Evolutionary conservation across 495 filamentous ascomycete species (phyloP).

Genomic region (Aspergillus carlsbadensis): DNA sequence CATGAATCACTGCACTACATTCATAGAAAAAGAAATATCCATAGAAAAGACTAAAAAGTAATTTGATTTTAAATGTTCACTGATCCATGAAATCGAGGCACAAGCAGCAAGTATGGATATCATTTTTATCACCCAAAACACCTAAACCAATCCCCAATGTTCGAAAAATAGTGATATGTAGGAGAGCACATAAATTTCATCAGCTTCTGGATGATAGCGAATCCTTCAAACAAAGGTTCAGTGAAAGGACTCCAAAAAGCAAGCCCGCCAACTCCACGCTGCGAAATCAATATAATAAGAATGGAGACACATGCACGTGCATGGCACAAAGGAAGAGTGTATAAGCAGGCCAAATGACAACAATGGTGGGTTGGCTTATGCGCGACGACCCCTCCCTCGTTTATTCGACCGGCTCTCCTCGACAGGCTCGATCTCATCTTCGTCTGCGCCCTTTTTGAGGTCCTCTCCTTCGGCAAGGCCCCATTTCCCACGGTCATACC

Average conservation of each 20-base stretch:
- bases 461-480: constrained; percentile 68
- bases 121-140: too few species aligned
- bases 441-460: constrained; percentile 86
- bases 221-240: neutral
- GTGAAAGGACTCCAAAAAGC: neutral
- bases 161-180: neutral
- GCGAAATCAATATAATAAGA: constrained; percentile 12
- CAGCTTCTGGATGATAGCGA: neutral
- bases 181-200: neutral
- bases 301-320: neutral
- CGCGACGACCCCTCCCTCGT: constrained; percentile 42
- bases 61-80: neutral
- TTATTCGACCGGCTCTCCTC: constrained; percentile 74
- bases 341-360: neutral
- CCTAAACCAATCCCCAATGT: neutral
- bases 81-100: neutral
- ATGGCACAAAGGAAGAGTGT: constrained; percentile 1
- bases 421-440: constrained; percentile 78
- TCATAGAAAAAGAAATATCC: neutral
- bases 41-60: neutral
- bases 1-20: neutral
- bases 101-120: constrained; percentile 9
- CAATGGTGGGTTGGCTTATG: constrained; percentile 17
- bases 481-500: constrained; percentile 93
- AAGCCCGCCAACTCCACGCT: constrained; percentile 26